Conservation (phyloP, 2,329 filamentous ascomycete species). For the Stemphylium beticola region DNA sequence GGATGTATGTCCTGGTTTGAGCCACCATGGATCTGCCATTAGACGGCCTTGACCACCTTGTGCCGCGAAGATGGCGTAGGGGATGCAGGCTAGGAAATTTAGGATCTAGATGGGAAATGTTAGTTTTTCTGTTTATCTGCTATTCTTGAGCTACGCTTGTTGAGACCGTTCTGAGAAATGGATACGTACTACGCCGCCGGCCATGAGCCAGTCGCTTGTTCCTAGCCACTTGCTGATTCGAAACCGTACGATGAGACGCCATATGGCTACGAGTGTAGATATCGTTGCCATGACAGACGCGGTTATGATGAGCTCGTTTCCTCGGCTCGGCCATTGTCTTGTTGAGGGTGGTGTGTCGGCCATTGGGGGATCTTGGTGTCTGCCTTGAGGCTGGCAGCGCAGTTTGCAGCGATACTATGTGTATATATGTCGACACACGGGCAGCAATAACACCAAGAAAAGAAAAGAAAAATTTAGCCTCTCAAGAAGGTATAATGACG, state of each 20-base stretch:
- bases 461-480: too few species aligned
- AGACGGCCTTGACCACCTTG: slow-evolving; percentile 16
- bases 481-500: too few species aligned
- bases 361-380: background rate
- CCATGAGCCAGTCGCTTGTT: slow-evolving; percentile 10
- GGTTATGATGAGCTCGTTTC: slow-evolving; percentile 8
- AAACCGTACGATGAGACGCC: slow-evolving; percentile 12
- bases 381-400: too few species aligned
- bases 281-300: slow-evolving; percentile 12
- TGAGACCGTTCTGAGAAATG: too few species aligned
- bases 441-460: too few species aligned
- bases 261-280: slow-evolving; percentile 8
- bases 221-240: background rate
- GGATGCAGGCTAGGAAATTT: slow-evolving; percentile 10
- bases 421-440: too few species aligned
- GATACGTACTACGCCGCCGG: slow-evolving; percentile 11
- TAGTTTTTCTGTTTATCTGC: background rate
- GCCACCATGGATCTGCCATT: slow-evolving; percentile 17
- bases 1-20: background rate
- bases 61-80: slow-evolving; percentile 1
- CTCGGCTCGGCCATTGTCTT: slow-evolving; percentile 6
- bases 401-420: too few species aligned
- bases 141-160: background rate
- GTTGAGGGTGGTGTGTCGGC: background rate
- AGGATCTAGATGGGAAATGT: background rate